phyloP scores from a whole-genome alignment of 306 rosid genomes.

The Arachis stenosperma region DNA sequence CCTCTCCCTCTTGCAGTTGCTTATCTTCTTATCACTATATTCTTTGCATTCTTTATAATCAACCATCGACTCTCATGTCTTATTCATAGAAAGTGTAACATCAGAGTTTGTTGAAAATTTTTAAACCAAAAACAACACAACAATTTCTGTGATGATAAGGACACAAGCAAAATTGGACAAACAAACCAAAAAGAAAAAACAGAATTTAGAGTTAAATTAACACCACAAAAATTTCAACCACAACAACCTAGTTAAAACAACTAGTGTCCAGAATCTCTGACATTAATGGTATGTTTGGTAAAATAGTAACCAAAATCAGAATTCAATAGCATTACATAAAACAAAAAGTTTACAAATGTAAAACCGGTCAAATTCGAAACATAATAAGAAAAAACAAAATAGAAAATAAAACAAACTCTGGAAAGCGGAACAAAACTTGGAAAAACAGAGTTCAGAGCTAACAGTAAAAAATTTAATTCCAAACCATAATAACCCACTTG shows the following conservation, averaged over 20 bases:
- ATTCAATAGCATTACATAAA: too few species aligned
- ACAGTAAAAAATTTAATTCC: not conserved
- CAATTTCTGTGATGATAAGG: not conserved
- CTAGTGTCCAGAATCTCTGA: not conserved
- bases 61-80: not conserved
- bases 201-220: not conserved
- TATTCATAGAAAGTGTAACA: constrained; percentile 4
- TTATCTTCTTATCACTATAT: not conserved
- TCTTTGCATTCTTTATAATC: not conserved
- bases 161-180: constrained; percentile 4
- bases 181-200: constrained; percentile 13
- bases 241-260: not conserved
- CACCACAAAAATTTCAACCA: not conserved
- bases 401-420: too few species aligned
- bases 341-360: too few species aligned
- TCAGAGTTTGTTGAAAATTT: not conserved
- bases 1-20: too few species aligned
- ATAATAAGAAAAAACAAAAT: too few species aligned
- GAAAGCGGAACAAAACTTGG: too few species aligned
- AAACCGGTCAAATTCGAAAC: too few species aligned
- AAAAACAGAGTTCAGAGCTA: not conserved
- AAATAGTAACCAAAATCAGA: not conserved
- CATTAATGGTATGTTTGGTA: not conserved
- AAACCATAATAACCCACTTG: not conserved
- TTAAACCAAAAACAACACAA: not conserved